Conservation (phyloP, 805 yeast genomes). For the Lipomyces mesembrius region DNA sequence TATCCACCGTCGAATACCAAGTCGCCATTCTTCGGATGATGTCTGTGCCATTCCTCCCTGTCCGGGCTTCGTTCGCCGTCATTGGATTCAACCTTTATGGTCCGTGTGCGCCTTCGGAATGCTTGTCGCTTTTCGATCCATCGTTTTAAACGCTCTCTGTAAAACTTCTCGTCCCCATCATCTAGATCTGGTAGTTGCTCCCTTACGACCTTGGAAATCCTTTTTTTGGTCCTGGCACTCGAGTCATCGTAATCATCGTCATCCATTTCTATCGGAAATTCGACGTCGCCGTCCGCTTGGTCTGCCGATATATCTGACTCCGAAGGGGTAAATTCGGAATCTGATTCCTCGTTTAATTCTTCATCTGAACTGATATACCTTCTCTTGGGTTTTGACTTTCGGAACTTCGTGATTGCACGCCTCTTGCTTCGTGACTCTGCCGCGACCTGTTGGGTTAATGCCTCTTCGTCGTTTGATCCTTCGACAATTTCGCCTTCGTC, state of each 20-base stretch:
- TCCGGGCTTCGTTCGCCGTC: slow-evolving; percentile 25
- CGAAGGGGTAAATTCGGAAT: slow-evolving; percentile 21
- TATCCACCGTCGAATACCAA: slow-evolving; percentile 72
- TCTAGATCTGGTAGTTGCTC: slow-evolving; percentile 56
- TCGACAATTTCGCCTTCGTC: slow-evolving; percentile 41
- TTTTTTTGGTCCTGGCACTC: slow-evolving; percentile 15
- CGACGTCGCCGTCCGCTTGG: slow-evolving; percentile 39
- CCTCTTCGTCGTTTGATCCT: slow-evolving; percentile 39
- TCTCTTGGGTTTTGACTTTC: slow-evolving; percentile 3
- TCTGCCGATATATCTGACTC: slow-evolving; percentile 26
- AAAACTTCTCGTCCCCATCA: slow-evolving; percentile 78
- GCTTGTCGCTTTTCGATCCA: slow-evolving; percentile 65
- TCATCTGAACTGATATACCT: slow-evolving; percentile 17
- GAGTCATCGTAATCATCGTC: slow-evolving; percentile 39
- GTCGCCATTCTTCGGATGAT: slow-evolving; percentile 79
- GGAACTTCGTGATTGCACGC: slow-evolving; percentile 6
- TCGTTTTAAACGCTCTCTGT: slow-evolving; percentile 59
- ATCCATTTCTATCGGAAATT: slow-evolving; percentile 40
- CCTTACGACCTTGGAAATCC: slow-evolving; percentile 38
- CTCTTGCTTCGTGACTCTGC: slow-evolving; percentile 18
- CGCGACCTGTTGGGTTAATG: slow-evolving; percentile 5
- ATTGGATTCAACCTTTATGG: not conserved
- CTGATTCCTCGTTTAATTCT: slow-evolving; percentile 24
- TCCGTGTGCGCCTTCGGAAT: slow-evolving; percentile 47
- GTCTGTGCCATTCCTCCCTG: slow-evolving; percentile 64